Base-by-base conservation (phyloP, 2,329 filamentous ascomycete species). In the Sporothrix dimorphospora region DNA sequence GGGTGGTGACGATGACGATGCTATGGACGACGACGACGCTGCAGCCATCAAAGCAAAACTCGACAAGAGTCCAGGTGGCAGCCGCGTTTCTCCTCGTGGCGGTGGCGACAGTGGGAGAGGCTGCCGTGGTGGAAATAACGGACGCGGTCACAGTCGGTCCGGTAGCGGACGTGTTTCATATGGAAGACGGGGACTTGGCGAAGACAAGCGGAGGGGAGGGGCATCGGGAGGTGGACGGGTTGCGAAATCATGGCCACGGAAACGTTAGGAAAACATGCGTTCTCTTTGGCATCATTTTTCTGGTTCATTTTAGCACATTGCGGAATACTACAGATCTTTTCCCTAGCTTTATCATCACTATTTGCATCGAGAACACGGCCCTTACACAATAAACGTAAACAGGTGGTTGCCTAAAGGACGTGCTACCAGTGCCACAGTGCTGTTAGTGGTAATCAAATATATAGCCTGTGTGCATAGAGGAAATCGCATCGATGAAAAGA, bases 21-120 rank as follows among this genome's bases (percentile, higher is more conserved):
- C 87, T 69, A 87, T 87, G 80, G 85, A 86, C 38, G 85, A 86
- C 38, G 84, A 84, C 49, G 86, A 86, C 71, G 83, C 83, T 80
- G 76, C 84, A 77, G 75, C 84, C 79, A 72, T 75, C 65, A 75
- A 75, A 66, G 61, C 71, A n/a, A 73, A 79, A 71, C 81, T 85
- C 38, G 81, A 80, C 47, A 79, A 76, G 71, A 53, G 66, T 47
- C 49, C 63, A 67, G 73, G 71, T 59, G 75, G 78, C 21, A 75
- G 79, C 34, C 73, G 78, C 34, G 75, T 78, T 74, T 71, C 51
- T 14, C 21, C 57, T 70, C 74, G 73, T 24, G 73, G 77, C 30
- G 75, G 79, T 65, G 77, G 78, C 21, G 76, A 80, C 1, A 81
- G 78, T n/a, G 76, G 80, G 1, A 81, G 80, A 40, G 81, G 82